phyloP scores from a whole-genome alignment of 768 basidiomycete genomes.

The Boletus huronensis region DNA sequence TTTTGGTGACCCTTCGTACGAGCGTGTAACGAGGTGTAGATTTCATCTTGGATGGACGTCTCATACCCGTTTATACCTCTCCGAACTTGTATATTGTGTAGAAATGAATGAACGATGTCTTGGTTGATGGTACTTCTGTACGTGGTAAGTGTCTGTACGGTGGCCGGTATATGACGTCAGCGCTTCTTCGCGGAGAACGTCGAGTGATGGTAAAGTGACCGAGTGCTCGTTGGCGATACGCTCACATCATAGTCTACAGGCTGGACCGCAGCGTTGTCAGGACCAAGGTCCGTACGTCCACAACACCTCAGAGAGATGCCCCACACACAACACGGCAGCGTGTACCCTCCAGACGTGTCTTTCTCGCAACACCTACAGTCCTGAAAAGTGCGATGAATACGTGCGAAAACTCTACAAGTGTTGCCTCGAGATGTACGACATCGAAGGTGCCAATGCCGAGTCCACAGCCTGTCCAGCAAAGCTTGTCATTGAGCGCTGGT shows the following conservation, averaged over 20 bases:
- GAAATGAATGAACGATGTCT: too few relatives aligned
- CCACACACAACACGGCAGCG: conserved; percentile 36
- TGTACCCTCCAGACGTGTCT: conserved; percentile 64
- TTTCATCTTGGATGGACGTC: too few relatives aligned
- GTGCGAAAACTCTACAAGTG: conserved; percentile 58
- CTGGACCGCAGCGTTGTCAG: conserved; percentile 17
- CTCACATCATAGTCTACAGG: not conserved
- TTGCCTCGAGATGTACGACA: conserved; percentile 55
- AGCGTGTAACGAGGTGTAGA: too few relatives aligned
- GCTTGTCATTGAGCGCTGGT: conserved; percentile 53
- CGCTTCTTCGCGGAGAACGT: not conserved
- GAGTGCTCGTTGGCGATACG: not conserved
- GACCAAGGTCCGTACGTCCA: conserved; percentile 19
- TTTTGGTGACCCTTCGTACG: too few relatives aligned
- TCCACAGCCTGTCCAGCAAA: conserved; percentile 63
- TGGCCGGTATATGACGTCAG: too few relatives aligned
- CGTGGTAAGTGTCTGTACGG: too few relatives aligned
- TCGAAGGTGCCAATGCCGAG: conserved; percentile 36
- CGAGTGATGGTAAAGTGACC: not conserved
- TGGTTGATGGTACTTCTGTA: too few relatives aligned
- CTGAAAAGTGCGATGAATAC: conserved; percentile 55
- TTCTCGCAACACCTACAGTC: conserved; percentile 58
- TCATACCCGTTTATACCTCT: too few relatives aligned
- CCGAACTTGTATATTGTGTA: too few relatives aligned
- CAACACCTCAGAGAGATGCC: not conserved